Evolutionary conservation across 192 early-diverging fungal genomes (phyloP).

Genomic region (Coemansia sp.): DNA sequence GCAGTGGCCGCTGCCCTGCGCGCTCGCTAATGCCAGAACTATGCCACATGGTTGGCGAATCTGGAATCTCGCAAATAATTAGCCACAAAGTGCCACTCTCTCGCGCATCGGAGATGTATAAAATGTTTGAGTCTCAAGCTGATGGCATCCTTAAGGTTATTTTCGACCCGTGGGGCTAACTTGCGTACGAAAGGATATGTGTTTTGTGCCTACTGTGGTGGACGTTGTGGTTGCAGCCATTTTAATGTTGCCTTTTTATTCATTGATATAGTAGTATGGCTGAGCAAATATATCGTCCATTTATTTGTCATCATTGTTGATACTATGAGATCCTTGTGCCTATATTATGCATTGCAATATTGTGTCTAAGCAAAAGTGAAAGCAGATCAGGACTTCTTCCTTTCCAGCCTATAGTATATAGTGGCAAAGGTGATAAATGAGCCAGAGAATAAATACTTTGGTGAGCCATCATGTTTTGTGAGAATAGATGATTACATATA

Average conservation of each 20-base stretch:
- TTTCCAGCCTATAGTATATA: no score
- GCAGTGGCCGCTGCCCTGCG: slow-evolving; percentile 56
- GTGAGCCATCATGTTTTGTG: no score
- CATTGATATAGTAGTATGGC: background rate
- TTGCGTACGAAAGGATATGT: background rate
- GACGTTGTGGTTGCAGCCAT: background rate
- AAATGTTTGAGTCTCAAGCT: slow-evolving; percentile 44
- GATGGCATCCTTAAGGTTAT: slow-evolving; percentile 33
- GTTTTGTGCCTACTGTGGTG: background rate
- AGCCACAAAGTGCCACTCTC: slow-evolving; percentile 50
- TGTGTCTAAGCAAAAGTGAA: background rate
- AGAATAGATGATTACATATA: no score
- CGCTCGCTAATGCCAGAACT: slow-evolving; percentile 50
- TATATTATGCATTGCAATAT: background rate
- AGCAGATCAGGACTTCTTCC: background rate
- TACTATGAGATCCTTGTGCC: background rate
- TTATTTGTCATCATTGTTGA: background rate
- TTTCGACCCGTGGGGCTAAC: slow-evolving; percentile 34
- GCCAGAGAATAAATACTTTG: no score
- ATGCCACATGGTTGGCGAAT: slow-evolving; percentile 20
- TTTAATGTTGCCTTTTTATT: background rate
- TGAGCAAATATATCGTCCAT: background rate
- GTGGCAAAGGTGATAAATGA: no score
- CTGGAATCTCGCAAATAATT: slow-evolving; percentile 46
- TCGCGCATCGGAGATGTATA: slow-evolving; percentile 52